A percentile compares a stretch with the other conserved stretches of the same genome.
Conservation (phyloP, 2,329 filamentous ascomycete genomes). For the Cordyceps javanica region DNA sequence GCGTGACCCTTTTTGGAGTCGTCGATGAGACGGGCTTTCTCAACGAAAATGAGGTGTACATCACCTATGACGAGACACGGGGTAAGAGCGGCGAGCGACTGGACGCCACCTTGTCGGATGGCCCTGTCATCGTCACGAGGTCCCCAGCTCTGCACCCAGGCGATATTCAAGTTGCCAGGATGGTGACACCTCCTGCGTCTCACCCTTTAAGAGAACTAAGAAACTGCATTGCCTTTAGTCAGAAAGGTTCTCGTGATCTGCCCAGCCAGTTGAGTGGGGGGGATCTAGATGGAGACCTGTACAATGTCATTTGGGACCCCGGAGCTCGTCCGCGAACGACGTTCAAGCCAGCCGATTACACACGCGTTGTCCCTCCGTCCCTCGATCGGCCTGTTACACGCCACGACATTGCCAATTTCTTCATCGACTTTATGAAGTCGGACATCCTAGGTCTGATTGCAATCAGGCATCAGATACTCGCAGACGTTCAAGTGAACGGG, state of each 20-base stretch:
- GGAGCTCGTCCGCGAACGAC: conserved; percentile 36
- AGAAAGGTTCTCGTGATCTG: conserved; percentile 63
- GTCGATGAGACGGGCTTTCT: conserved; percentile 75
- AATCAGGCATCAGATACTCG: conserved; percentile 56
- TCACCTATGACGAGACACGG: conserved; percentile 44
- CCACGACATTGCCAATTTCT: conserved; percentile 74
- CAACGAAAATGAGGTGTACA: conserved; percentile 60
- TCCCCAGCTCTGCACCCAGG: conserved; percentile 77
- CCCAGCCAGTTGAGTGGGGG: conserved; percentile 75
- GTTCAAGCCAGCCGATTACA: conserved; percentile 64
- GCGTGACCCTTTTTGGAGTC: conserved; percentile 72
- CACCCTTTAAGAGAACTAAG: conserved; percentile 56
- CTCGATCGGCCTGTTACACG: conserved; percentile 53
- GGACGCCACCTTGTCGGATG: conserved; percentile 25
- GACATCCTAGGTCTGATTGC: conserved; percentile 64
- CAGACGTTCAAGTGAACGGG: conserved; percentile 53
- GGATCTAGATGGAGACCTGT: conserved; percentile 78
- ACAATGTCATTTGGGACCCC: conserved; percentile 69
- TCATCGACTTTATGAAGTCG: conserved; percentile 68
- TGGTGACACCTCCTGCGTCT: conserved; percentile 50
- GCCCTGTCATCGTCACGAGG: conserved; percentile 59
- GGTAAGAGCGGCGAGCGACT: conserved; percentile 20
- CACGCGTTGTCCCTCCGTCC: conserved; percentile 46
- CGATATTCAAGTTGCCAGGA: conserved; percentile 63
- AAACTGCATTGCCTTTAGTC: conserved; percentile 77